Evolutionary conservation across 768 basidiomycete genomes (phyloP), one percentile per base, ranked within the genome.

Genomic region (Russula brevipes): DNA sequence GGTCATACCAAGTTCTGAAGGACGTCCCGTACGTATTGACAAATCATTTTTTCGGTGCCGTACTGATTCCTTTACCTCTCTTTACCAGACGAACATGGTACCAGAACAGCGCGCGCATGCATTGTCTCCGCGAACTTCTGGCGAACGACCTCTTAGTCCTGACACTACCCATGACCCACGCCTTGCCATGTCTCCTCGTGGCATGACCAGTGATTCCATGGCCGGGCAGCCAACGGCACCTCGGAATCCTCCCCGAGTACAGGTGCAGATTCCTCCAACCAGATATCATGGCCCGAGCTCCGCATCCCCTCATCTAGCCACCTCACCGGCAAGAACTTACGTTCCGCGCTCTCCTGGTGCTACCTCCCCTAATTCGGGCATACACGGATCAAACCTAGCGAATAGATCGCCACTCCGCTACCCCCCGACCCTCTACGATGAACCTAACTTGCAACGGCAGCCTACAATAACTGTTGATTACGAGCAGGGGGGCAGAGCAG

Each of bases 401-500:
- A n/a, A 33, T 59, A 53, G 44, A 7, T 60, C 58, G 9, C 54
- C 54, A 16, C n/a, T 17, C 35, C 58, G 63, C 35, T 64, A 44
- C 31, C 63, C 58, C 33, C 63, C 63, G 11, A 64, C 63, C 33
- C 58, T 64, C 42, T 60, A 60, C 36, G 11, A 64, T 33, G 63
- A 60, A n/a, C 63, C 63, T 31, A 19, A 39, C 36, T 38, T 60
- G 31, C 63, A 64, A 30, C 63, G 53, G 24, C 63, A 44, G 9
- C 35, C 41, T 33, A 46, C 58, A 42, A 36, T 44, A 35, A 24
- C 17, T 7, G 31, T 3, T 44, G 47, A 42, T 49, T 49, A 59
- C 47, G 41, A 59, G 41, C 63, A 45, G 35, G 47, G 12, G 19
- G 31, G 46, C 14, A 50, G 53, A 10, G 54, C 19, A 45, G 45